phyloP scores from a whole-genome alignment of 176 grass and related monocot species.

The Raddia guianensis region DNA sequence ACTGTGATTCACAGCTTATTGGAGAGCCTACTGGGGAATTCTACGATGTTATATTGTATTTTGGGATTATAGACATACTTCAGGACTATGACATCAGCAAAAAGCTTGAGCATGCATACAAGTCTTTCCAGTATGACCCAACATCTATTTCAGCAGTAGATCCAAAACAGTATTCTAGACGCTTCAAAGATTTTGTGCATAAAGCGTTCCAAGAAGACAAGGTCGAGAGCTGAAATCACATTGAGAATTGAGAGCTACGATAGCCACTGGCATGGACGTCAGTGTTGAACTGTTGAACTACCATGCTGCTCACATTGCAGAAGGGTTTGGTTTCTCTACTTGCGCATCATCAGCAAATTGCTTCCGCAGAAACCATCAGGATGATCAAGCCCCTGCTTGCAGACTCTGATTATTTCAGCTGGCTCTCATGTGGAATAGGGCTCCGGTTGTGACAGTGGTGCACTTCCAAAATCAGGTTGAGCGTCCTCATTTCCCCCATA shows the following conservation, averaged over 20 bases:
- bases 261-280: constrained; percentile 24
- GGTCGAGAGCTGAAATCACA: constrained; percentile 48
- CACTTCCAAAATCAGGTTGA: constrained; percentile 52
- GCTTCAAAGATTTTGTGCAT: constrained; percentile 85
- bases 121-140: constrained; percentile 80
- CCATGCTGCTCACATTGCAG: constrained; percentile 17
- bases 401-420: constrained; percentile 19
- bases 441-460: constrained; percentile 31
- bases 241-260: constrained; percentile 12
- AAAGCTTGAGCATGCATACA: constrained; percentile 94
- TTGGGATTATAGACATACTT: constrained; percentile 95
- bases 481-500: constrained; percentile 17
- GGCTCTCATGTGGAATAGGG: constrained; percentile 44
- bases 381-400: constrained; percentile 18
- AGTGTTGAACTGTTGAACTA: constrained; percentile 23
- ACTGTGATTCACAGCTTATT: constrained; percentile 55
- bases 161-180: constrained; percentile 80
- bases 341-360: constrained; percentile 34
- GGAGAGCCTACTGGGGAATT: constrained; percentile 80
- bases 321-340: constrained; percentile 46
- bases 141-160: constrained; percentile 92
- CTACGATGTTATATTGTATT: constrained; percentile 73
- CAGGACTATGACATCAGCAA: constrained; percentile 96
- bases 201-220: constrained; percentile 84
- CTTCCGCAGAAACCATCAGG: constrained; percentile 22